Evolutionary conservation across 2,329 filamentous ascomycete genomes (phyloP).

Genomic region (Emmonsiellopsis sp.): DNA sequence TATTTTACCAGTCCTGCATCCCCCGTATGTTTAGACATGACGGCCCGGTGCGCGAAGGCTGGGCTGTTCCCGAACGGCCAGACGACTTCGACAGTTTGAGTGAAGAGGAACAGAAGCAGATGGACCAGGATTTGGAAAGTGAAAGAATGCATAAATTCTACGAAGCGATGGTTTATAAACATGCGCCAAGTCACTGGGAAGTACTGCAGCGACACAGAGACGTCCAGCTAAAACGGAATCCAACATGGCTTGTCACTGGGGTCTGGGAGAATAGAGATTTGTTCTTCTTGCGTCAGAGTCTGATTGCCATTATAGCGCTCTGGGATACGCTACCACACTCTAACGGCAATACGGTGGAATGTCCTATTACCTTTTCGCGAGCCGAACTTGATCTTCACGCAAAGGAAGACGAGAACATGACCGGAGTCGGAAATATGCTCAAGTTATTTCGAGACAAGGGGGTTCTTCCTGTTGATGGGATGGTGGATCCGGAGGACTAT

Average conservation of each 20-base stretch:
- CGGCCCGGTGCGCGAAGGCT: slow-evolving; percentile 21
- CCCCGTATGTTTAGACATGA: slow-evolving; percentile 22
- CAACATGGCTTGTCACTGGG: slow-evolving; percentile 22
- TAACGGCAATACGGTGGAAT: slow-evolving; percentile 4
- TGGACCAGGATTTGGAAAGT: slow-evolving; percentile 23
- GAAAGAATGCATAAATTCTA: slow-evolving; percentile 28
- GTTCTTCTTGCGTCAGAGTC: slow-evolving; percentile 24
- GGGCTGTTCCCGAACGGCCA: slow-evolving; percentile 21
- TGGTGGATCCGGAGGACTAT: slow-evolving; percentile 24
- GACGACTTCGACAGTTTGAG: slow-evolving; percentile 19
- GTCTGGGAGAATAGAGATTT: slow-evolving; percentile 25
- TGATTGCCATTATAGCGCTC: slow-evolving; percentile 16
- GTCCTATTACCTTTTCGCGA: slow-evolving; percentile 17
- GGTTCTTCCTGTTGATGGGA: slow-evolving; percentile 23
- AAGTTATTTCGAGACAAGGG: slow-evolving; percentile 19
- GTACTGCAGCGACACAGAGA: slow-evolving; percentile 14
- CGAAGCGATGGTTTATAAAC: slow-evolving; percentile 22
- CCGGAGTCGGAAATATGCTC: slow-evolving; percentile 22
- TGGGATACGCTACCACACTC: slow-evolving; percentile 16
- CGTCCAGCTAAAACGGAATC: slow-evolving; percentile 19
- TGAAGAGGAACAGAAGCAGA: slow-evolving; percentile 17
- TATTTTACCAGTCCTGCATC: slow-evolving; percentile 21
- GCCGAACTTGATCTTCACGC: slow-evolving; percentile 18
- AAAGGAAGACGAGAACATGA: slow-evolving; percentile 24
- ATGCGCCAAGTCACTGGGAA: slow-evolving; percentile 21